These are phyloP conservation scores for Oryza glumipatula DNA, from an alignment of 176 grass and related monocot genomes.

Conservation along the genomic window DNA sequence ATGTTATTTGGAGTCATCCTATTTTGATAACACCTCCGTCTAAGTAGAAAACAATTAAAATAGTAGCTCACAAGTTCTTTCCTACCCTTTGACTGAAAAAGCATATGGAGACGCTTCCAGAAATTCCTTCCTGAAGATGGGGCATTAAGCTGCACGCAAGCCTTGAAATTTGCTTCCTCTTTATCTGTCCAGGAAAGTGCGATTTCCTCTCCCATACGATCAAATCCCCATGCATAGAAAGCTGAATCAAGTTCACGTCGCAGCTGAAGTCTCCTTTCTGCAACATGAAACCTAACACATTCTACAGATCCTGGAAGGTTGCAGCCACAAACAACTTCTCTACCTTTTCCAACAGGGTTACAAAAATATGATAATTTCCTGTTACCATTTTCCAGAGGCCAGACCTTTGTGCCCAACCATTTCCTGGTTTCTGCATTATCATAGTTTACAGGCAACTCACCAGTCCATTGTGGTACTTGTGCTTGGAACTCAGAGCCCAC, in stretches of 20 bases:
- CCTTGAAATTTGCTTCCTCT: constrained; percentile 73
- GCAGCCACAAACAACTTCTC: constrained; percentile 55
- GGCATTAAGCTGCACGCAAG: constrained; percentile 40
- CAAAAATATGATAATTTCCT: neutral
- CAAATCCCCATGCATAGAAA: constrained; percentile 78
- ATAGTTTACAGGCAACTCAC: constrained; percentile 37
- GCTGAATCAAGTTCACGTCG: constrained; percentile 56
- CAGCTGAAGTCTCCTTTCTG: constrained; percentile 56
- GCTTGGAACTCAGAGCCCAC: constrained; percentile 49
- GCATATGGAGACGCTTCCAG: constrained; percentile 52
- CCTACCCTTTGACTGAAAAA: constrained; percentile 54
- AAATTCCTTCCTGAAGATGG: constrained; percentile 54
- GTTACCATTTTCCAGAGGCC: constrained; percentile 53
- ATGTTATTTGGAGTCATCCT: constrained; percentile 59
- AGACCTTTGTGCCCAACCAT: constrained; percentile 70
- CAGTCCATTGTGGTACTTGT: constrained; percentile 58
- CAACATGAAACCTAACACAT: constrained; percentile 71
- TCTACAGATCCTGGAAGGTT: constrained; percentile 52
- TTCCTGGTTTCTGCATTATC: constrained; percentile 45
- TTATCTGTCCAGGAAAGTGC: constrained; percentile 80
- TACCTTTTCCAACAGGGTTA: constrained; percentile 55
- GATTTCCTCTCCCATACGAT: constrained; percentile 87
- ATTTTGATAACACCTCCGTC: constrained; percentile 79
- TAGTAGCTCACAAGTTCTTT: constrained; percentile 82
- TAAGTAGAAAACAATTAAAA: constrained; percentile 86